These are phyloP conservation scores for Penicillium sclerotiorum DNA, from an alignment of 2,329 filamentous ascomycete species.

Conservation along the genomic window DNA sequence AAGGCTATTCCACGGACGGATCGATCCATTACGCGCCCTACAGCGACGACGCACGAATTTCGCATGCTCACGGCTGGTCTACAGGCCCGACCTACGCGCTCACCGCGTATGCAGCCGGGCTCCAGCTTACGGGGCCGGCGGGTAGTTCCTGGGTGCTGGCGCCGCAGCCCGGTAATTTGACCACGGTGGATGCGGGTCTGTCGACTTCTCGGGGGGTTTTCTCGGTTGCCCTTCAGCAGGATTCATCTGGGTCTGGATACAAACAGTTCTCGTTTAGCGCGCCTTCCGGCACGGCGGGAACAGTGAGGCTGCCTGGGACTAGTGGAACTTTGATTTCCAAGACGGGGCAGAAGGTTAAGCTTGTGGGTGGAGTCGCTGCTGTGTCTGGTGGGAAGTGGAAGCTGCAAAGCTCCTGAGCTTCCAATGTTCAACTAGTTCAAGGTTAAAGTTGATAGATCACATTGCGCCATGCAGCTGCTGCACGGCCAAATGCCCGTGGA, in stretches of 20 bases:
- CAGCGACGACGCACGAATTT: constrained; percentile 50
- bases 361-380: constrained; percentile 11
- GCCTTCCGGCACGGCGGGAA: constrained; percentile 4
- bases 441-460: neutral
- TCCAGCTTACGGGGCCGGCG: constrained; percentile 42
- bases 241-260: constrained; percentile 6
- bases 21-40: constrained; percentile 55
- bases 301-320: constrained; percentile 10
- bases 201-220: neutral
- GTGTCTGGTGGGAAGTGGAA: constrained; percentile 14
- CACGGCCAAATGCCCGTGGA: too few relatives aligned
- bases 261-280: constrained; percentile 2
- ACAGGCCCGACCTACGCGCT: constrained; percentile 52
- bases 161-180: constrained; percentile 9
- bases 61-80: constrained; percentile 55
- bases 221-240: constrained; percentile 1
- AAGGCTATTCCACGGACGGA: constrained; percentile 53
- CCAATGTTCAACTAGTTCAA: neutral
- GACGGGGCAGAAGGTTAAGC: constrained; percentile 5
- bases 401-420: constrained; percentile 9
- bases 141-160: constrained; percentile 24
- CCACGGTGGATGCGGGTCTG: constrained; percentile 3
- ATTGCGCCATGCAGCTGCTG: too few relatives aligned
- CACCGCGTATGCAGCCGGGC: constrained; percentile 46
- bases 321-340: constrained; percentile 10